Base-by-base conservation (phyloP, 805 yeast species). In the Nematodospora valgi region DNA sequence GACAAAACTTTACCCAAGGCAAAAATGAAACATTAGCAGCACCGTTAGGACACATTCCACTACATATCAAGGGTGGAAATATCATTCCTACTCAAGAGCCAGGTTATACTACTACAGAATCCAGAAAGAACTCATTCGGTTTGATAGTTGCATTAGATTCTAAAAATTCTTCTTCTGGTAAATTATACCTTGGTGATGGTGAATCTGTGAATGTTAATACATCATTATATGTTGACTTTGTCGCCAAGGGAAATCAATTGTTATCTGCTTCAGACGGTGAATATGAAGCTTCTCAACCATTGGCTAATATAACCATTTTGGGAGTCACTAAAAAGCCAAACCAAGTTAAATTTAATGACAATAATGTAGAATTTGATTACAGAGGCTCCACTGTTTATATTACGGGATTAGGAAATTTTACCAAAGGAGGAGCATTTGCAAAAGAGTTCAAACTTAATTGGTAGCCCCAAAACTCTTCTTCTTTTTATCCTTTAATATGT, bases 1-100 rank as follows among this genome's bases (percentile, higher is more conserved):
- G 38, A 15, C 44, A 36, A 22, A 34, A 46, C 30, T 47, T 45
- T 35, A 36, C 34, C 13, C 43, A 30, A 12, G 56, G 51, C 5
- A 40, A 35, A 27, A 51, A 51, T 33, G 52, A 47, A 32, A 45
- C 57, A 11, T 34, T 51, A 27, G 45, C 42, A 21, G 55, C 57
- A 10, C 56, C 56, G 18, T 39, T 52, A 27, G 57, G 55, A 7
- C 51, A 50, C 30, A 52, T 52, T 28, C 57, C 57, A 14, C 35
- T 52, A 8, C 51, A 48, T 29, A 33, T 52, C 14, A 39, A 50
- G 35, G 57, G 57, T 20, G 57, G 57, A 13, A 15, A 44, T 37
- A 32, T 52, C 20, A 19, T 52, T 14, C 56, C 57, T 11, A 29
- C 45, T 20, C 57, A 52, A 37, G 48, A 44, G 27, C 52, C 57